These are phyloP conservation scores for Rubus parviflorus DNA, from an alignment of 306 rosid species.

Conservation along the genomic window DNA sequence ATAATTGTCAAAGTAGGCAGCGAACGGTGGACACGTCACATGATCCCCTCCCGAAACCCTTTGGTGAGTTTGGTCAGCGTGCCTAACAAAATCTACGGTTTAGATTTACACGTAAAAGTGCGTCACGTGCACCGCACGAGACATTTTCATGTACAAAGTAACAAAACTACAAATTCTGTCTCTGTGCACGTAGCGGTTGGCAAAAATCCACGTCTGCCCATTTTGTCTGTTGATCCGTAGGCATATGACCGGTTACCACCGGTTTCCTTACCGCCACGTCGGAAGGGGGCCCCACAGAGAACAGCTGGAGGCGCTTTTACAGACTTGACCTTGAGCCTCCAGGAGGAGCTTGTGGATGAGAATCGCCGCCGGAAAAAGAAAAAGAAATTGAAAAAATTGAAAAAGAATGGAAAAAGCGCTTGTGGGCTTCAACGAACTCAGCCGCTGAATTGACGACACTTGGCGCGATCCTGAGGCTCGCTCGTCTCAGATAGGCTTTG, in stretches of 20 bases:
- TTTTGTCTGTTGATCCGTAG: not conserved
- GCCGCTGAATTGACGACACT: constrained; percentile 50
- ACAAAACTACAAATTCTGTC: not conserved
- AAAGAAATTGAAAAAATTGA: not conserved
- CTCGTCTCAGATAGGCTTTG: not conserved
- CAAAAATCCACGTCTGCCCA: not conserved
- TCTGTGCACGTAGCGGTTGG: not conserved
- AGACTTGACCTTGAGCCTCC: constrained; percentile 27
- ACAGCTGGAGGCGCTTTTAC: constrained; percentile 67
- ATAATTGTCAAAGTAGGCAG: too few relatives aligned
- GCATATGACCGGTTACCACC: constrained; percentile 32
- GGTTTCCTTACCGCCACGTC: constrained; percentile 35
- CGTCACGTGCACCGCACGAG: not conserved
- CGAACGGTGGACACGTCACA: too few relatives aligned
- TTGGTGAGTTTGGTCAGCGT: too few relatives aligned
- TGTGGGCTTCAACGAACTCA: constrained; percentile 19
- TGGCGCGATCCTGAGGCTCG: constrained; percentile 32
- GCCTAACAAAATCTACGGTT: too few relatives aligned
- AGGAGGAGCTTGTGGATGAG: constrained; percentile 67
- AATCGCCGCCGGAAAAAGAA: constrained; percentile 19
- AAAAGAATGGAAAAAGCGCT: constrained; percentile 63
- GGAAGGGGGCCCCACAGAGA: constrained; percentile 34
- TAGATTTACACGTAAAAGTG: too few relatives aligned
- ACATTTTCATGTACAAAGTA: too few relatives aligned
- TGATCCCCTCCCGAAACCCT: too few relatives aligned